Conservation (phyloP, 768 basidiomycete species). For the Nidularia sp. region DNA sequence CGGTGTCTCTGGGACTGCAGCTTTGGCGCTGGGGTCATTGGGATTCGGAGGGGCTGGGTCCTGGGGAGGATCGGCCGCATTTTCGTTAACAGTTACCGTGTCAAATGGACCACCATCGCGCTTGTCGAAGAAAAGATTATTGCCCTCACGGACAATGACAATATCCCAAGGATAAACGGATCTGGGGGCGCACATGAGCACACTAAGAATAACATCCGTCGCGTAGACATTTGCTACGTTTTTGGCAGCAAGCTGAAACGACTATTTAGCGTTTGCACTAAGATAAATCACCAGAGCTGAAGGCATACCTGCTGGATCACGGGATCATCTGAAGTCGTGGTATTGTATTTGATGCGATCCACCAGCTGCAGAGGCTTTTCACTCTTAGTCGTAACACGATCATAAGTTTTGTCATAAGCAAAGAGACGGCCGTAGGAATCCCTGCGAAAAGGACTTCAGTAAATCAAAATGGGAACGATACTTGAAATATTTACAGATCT, state of each 20-base stretch:
- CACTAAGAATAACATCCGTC: constrained; percentile 91
- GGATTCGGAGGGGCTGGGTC: constrained; percentile 77
- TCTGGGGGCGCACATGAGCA: constrained; percentile 93
- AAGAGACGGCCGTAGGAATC: constrained; percentile 87
- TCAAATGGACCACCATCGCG: constrained; percentile 97
- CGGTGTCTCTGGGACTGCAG: constrained; percentile 59
- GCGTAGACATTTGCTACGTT: constrained; percentile 85
- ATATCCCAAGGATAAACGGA: constrained; percentile 99
- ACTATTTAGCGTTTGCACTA: constrained; percentile 4
- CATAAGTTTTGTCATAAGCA: constrained; percentile 91
- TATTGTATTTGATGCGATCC: constrained; percentile 95
- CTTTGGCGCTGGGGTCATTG: constrained; percentile 70
- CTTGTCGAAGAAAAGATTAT: constrained; percentile 95
- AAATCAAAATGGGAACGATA: constrained; percentile 2
- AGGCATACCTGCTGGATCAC: constrained; percentile 80
- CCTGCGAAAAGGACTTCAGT: constrained; percentile 29
- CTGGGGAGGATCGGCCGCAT: constrained; percentile 90
- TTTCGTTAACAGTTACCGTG: constrained; percentile 97
- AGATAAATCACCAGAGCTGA: background rate
- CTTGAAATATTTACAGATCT: constrained; percentile 64
- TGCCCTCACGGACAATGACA: constrained; percentile 88
- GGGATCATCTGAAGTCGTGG: constrained; percentile 96
- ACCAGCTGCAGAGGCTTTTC: constrained; percentile 88
- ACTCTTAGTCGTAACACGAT: constrained; percentile 91
- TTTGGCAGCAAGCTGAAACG: constrained; percentile 67